Conservation (phyloP, 2,329 filamentous ascomycete species). For the Ustulina deusta region DNA sequence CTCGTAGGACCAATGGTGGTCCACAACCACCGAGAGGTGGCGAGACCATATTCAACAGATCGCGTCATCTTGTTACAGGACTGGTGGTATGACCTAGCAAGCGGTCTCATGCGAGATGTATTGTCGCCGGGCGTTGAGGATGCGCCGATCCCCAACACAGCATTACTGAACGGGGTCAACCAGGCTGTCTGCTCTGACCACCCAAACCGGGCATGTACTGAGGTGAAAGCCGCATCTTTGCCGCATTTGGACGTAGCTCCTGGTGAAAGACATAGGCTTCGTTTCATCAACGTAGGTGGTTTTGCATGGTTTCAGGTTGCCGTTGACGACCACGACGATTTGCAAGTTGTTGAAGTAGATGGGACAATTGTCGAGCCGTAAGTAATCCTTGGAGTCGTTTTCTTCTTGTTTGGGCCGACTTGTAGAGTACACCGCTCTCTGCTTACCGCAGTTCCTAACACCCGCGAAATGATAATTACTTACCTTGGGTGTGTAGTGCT, state of each 20-base stretch:
- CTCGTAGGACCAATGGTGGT: slow-evolving; percentile 74
- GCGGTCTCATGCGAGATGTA: slow-evolving; percentile 53
- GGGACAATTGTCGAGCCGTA: slow-evolving; percentile 72
- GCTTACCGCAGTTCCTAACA: neutral
- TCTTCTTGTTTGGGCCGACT: neutral
- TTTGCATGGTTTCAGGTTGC: slow-evolving; percentile 79
- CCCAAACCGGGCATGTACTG: slow-evolving; percentile 59
- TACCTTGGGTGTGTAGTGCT: slow-evolving; percentile 37
- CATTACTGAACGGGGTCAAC: slow-evolving; percentile 59
- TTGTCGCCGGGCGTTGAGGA: slow-evolving; percentile 58
- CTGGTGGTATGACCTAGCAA: slow-evolving; percentile 72
- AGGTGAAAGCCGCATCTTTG: slow-evolving; percentile 49
- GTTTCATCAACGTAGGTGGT: slow-evolving; percentile 76
- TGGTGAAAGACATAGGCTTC: slow-evolving; percentile 71
- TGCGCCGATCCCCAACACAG: slow-evolving; percentile 60
- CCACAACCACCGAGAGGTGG: slow-evolving; percentile 66
- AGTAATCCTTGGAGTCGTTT: neutral
- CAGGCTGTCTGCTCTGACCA: slow-evolving; percentile 55
- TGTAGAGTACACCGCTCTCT: no score
- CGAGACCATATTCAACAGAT: slow-evolving; percentile 66
- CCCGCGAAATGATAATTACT: neutral
- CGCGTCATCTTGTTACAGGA: slow-evolving; percentile 74
- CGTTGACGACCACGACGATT: slow-evolving; percentile 70
- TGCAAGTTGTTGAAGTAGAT: slow-evolving; percentile 74
- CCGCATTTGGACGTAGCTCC: slow-evolving; percentile 62